phyloP scores from a whole-genome alignment of 805 yeast genomes.

The Lipomyces starkeyi region DNA sequence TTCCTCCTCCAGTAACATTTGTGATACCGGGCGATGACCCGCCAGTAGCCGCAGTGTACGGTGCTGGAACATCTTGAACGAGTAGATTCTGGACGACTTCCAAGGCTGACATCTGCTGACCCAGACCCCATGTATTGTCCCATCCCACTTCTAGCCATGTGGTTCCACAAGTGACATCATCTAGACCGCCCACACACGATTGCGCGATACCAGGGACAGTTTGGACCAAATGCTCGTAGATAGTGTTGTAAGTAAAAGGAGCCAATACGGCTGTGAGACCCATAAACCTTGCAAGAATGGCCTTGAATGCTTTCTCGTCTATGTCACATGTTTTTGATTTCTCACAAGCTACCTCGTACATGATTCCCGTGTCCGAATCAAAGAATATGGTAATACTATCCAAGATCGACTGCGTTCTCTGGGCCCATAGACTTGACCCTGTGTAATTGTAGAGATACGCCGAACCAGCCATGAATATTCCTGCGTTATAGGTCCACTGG shows the following conservation, averaged over 20 bases:
- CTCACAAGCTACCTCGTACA: conserved; percentile 89
- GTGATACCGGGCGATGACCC: conserved; percentile 58
- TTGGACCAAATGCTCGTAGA: conserved; percentile 48
- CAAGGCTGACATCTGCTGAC: conserved; percentile 88
- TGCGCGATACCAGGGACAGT: conserved; percentile 71
- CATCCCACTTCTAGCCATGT: conserved; percentile 69
- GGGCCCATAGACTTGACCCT: conserved; percentile 66
- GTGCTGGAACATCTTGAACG: conserved; percentile 47
- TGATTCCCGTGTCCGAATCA: conserved; percentile 51
- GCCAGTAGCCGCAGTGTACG: conserved; percentile 48
- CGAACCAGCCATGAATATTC: conserved; percentile 74
- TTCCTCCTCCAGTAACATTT: conserved; percentile 18
- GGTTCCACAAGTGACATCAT: conserved; percentile 86
- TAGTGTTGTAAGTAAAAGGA: conserved; percentile 54
- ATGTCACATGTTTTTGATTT: conserved; percentile 66
- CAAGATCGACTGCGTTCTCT: conserved; percentile 62
- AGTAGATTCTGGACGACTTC: conserved; percentile 58
- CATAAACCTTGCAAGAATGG: conserved; percentile 74
- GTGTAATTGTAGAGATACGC: conserved; percentile 83
- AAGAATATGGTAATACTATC: conserved; percentile 61
- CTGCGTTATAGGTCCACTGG: conserved; percentile 92
- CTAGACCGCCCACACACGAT: conserved; percentile 85
- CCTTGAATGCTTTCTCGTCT: conserved; percentile 91
- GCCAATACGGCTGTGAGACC: conserved; percentile 75
- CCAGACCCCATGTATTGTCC: conserved; percentile 81